Evolutionary conservation across 345 rosid species (phyloP).

Genomic region (Excoecaria cochinchinensis): DNA sequence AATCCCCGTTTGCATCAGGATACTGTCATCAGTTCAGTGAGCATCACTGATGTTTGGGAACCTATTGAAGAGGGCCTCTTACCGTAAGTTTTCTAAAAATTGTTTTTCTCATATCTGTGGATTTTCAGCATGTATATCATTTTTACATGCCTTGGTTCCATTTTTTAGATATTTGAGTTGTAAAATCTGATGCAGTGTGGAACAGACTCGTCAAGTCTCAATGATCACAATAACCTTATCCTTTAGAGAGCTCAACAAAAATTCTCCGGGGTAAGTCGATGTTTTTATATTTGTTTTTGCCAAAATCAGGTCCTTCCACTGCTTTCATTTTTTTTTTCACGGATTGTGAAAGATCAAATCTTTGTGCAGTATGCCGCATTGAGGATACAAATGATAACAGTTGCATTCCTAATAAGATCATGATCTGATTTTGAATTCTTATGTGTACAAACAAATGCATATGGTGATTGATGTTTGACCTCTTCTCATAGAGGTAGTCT

Average conservation of each 20-base stretch:
- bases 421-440: neutral
- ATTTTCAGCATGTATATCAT: neutral
- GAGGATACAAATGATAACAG: neutral
- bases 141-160: neutral
- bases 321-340: neutral
- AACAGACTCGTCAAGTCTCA: constrained; percentile 89
- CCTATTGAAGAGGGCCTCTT: constrained; percentile 94
- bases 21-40: constrained; percentile 76
- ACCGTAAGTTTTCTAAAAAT: constrained; percentile 49
- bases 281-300: neutral
- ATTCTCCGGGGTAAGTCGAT: constrained; percentile 76
- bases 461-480: neutral
- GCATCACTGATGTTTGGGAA: constrained; percentile 95
- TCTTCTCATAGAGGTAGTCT: neutral
- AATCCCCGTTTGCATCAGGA: constrained; percentile 84
- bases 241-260: constrained; percentile 54
- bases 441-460: neutral
- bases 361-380: neutral
- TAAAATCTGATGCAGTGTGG: constrained; percentile 67
- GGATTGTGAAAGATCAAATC: neutral
- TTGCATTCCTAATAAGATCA: neutral
- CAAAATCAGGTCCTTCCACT: neutral
- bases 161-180: constrained; percentile 5
- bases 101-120: neutral
- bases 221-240: constrained; percentile 92